Percentiles rank a stretch among this genome's conserved stretches.
Evolutionary conservation across 1,284 basidiomycete species (phyloP).

Genomic region (Boletus smithii): DNA sequence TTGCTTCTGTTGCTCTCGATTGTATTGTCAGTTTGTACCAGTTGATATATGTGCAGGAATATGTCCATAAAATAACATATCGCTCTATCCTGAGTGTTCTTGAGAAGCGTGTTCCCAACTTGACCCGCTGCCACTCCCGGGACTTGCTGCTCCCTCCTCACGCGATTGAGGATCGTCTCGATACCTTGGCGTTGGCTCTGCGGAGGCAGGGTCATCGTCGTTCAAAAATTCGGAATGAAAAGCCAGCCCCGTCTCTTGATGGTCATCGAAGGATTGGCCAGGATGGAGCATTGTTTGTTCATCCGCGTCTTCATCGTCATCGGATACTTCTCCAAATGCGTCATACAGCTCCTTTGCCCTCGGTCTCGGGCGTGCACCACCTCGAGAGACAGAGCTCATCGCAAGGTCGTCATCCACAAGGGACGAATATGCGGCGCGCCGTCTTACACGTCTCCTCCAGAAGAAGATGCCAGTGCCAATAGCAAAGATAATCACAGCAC

Average conservation of each 20-base stretch:
- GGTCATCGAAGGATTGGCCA: slow-evolving; percentile 21
- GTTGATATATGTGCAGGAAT: slow-evolving; percentile 20
- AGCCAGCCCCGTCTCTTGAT: slow-evolving; percentile 32
- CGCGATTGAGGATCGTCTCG: slow-evolving; percentile 53
- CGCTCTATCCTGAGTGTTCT: slow-evolving; percentile 19
- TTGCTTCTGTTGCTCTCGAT: slow-evolving; percentile 6
- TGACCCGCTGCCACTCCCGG: slow-evolving; percentile 46
- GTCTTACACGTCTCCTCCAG: slow-evolving; percentile 59
- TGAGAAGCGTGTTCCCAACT: slow-evolving; percentile 75
- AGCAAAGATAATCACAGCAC: slow-evolving; percentile 69
- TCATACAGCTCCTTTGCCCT: slow-evolving; percentile 86
- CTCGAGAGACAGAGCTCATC: slow-evolving; percentile 58
- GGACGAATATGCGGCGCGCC: slow-evolving; percentile 60
- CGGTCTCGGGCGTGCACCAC: slow-evolving; percentile 36
- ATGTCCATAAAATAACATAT: slow-evolving; percentile 15
- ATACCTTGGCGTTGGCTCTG: slow-evolving; percentile 46
- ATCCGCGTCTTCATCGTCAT: slow-evolving; percentile 71
- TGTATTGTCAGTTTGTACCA: slow-evolving; percentile 6
- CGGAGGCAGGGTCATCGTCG: slow-evolving; percentile 52
- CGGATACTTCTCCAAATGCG: slow-evolving; percentile 83
- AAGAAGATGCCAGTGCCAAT: slow-evolving; percentile 63
- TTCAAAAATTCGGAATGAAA: slow-evolving; percentile 67
- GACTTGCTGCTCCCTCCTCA: slow-evolving; percentile 38
- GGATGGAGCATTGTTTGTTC: slow-evolving; percentile 57
- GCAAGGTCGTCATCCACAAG: slow-evolving; percentile 73